A percentile compares a stretch with the other conserved stretches of the same genome.
Evolutionary conservation across 2,329 filamentous ascomycete genomes (phyloP).

Genomic region (Dothistroma pini): DNA sequence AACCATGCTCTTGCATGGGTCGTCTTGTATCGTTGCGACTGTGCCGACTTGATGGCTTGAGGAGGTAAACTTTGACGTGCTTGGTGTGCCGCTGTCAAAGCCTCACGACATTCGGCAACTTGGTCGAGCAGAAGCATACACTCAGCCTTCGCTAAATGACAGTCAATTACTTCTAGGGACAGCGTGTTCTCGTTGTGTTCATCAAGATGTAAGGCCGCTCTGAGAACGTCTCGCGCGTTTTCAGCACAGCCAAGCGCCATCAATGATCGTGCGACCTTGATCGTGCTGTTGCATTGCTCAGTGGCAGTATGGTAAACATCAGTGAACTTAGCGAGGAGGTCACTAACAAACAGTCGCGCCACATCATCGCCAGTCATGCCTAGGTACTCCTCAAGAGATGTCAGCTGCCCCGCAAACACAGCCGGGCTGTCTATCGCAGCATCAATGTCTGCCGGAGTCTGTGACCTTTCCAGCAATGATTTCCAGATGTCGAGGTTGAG

Average conservation of each 20-base stretch:
- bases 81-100: conserved; percentile 19
- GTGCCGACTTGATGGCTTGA: conserved; percentile 16
- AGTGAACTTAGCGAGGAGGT: conserved; percentile 12
- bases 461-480: conserved; percentile 32
- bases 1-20: conserved; percentile 30
- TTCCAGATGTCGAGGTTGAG: conserved; percentile 39
- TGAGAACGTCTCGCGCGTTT: conserved; percentile 56
- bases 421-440: conserved; percentile 50
- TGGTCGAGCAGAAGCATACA: conserved; percentile 24
- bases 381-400: conserved; percentile 54
- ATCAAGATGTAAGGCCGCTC: conserved; percentile 45
- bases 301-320: conserved; percentile 8
- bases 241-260: conserved; percentile 58
- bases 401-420: conserved; percentile 50
- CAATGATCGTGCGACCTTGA: conserved; percentile 51
- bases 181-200: conserved; percentile 32
- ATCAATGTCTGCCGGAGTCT: conserved; percentile 39
- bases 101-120: conserved; percentile 15
- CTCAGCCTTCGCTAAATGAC: conserved; percentile 22
- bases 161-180: conserved; percentile 46
- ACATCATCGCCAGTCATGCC: conserved; percentile 55
- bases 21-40: conserved; percentile 24
- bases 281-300: conserved; percentile 38
- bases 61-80: conserved; percentile 17
- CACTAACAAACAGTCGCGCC: conserved; percentile 13